Conservation (phyloP, 2,329 filamentous ascomycete species). For the Ascochyta clinopodiicola region DNA sequence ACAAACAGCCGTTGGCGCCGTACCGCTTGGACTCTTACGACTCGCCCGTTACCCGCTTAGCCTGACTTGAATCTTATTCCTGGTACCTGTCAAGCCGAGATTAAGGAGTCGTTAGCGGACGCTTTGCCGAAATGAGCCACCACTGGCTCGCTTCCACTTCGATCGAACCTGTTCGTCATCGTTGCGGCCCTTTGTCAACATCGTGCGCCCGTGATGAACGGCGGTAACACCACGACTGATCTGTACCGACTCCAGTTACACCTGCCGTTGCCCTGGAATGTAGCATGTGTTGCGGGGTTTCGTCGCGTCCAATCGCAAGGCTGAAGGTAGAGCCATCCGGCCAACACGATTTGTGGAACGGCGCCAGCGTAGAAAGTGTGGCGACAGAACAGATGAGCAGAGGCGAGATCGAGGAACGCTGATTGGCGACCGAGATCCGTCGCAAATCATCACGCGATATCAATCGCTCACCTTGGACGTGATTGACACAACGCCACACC, state of each 20-base stretch:
- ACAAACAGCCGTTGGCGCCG: slow-evolving; percentile 41
- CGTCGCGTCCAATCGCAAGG: slow-evolving; percentile 20
- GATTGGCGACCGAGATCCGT: slow-evolving; percentile 28
- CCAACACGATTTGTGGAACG: slow-evolving; percentile 25
- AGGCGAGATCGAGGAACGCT: slow-evolving; percentile 21
- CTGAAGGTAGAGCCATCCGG: slow-evolving; percentile 23
- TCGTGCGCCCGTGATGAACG: slow-evolving; percentile 24
- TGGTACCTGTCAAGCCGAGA: slow-evolving; percentile 42
- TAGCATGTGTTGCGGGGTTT: slow-evolving; percentile 16
- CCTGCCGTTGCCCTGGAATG: slow-evolving; percentile 7
- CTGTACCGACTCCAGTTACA: slow-evolving; percentile 19
- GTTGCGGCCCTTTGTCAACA: slow-evolving; percentile 2
- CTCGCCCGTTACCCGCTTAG: slow-evolving; percentile 36
- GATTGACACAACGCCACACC: slow-evolving; percentile 22
- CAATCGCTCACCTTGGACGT: slow-evolving; percentile 23
- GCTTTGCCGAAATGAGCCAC: slow-evolving; percentile 32
- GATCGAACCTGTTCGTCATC: slow-evolving; percentile 32
- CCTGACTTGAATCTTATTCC: slow-evolving; percentile 29
- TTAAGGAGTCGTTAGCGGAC: slow-evolving; percentile 46
- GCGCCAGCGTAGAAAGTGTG: slow-evolving; percentile 38
- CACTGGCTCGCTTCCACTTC: slow-evolving; percentile 16
- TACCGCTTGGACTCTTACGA: slow-evolving; percentile 38
- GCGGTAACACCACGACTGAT: slow-evolving; percentile 14
- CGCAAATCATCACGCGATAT: slow-evolving; percentile 19
- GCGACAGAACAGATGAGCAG: slow-evolving; percentile 26